Evolutionary conservation across 352 stramenopile genomes (phyloP).

Genomic region (Phytophthora europaea): DNA sequence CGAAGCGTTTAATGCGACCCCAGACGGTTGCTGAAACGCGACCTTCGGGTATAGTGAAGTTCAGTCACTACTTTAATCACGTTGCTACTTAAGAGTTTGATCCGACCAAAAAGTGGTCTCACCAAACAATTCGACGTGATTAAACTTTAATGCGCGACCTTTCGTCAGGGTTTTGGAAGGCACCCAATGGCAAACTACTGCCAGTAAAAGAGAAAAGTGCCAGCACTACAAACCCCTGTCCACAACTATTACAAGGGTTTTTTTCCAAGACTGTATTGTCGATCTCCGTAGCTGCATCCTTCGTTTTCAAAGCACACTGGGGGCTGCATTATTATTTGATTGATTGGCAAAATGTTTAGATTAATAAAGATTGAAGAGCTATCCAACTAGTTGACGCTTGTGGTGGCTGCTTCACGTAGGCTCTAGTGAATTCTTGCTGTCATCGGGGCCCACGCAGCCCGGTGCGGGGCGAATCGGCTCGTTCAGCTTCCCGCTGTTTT

Average conservation of each 20-base stretch:
- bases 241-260: neutral
- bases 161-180: too few relatives aligned
- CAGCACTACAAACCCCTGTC: too few relatives aligned
- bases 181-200: too few relatives aligned
- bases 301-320: neutral
- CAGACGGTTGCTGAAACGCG: too few relatives aligned
- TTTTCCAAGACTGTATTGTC: neutral
- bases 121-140: too few relatives aligned
- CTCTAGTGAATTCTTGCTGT: slow-evolving; percentile 12
- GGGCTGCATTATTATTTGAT: slow-evolving; percentile 5
- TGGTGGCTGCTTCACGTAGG: slow-evolving; percentile 9
- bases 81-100: too few relatives aligned
- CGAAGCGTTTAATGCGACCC: too few relatives aligned
- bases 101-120: too few relatives aligned
- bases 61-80: too few relatives aligned
- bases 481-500: slow-evolving; percentile 13
- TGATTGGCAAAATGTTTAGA: slow-evolving; percentile 15
- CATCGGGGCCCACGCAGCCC: slow-evolving; percentile 19
- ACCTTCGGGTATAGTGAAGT: too few relatives aligned
- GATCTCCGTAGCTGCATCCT: neutral
- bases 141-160: too few relatives aligned
- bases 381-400: slow-evolving; percentile 7
- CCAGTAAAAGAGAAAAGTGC: too few relatives aligned
- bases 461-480: slow-evolving; percentile 10
- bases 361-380: slow-evolving; percentile 4